Percentiles rank a stretch among this genome's conserved stretches.
Evolutionary conservation across 2,329 filamentous ascomycete species (phyloP).

Genomic region (Phoma herbarum): DNA sequence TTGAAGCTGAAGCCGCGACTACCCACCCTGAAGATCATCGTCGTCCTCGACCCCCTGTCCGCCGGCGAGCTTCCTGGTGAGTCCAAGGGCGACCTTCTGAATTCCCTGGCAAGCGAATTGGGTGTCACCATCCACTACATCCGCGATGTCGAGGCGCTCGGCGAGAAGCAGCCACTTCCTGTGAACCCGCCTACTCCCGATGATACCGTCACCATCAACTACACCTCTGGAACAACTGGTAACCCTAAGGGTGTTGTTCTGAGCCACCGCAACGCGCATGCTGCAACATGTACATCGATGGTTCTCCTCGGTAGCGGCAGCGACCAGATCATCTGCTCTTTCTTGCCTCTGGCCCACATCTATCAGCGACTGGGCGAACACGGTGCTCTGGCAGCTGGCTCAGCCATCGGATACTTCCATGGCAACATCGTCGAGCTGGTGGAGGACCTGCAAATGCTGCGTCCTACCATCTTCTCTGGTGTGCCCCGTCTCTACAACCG

Average conservation of each 20-base stretch:
- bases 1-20: slow-evolving; percentile 81
- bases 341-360: slow-evolving; percentile 93
- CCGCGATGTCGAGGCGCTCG: slow-evolving; percentile 81
- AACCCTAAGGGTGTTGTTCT: slow-evolving; percentile 84
- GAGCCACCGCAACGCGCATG: slow-evolving; percentile 81
- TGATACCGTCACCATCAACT: slow-evolving; percentile 89
- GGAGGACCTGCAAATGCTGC: slow-evolving; percentile 88
- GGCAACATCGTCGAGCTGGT: slow-evolving; percentile 86
- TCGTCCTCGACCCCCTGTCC: slow-evolving; percentile 85
- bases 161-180: slow-evolving; percentile 72
- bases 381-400: slow-evolving; percentile 73
- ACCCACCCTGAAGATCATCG: slow-evolving; percentile 84
- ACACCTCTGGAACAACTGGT: slow-evolving; percentile 86
- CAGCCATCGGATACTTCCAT: slow-evolving; percentile 88
- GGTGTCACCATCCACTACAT: slow-evolving; percentile 84
- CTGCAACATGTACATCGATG: slow-evolving; percentile 71
- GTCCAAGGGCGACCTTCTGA: slow-evolving; percentile 82
- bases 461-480: slow-evolving; percentile 83
- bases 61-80: slow-evolving; percentile 77
- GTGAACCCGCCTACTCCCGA: slow-evolving; percentile 76
- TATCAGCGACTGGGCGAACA: slow-evolving; percentile 88
- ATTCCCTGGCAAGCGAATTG: slow-evolving; percentile 74
- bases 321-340: slow-evolving; percentile 78
- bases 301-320: slow-evolving; percentile 61
- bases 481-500: slow-evolving; percentile 93